These are phyloP conservation scores for Violaceomyces palustris DNA, from an alignment of 1,284 basidiomycete genomes.

Conservation along the genomic window DNA sequence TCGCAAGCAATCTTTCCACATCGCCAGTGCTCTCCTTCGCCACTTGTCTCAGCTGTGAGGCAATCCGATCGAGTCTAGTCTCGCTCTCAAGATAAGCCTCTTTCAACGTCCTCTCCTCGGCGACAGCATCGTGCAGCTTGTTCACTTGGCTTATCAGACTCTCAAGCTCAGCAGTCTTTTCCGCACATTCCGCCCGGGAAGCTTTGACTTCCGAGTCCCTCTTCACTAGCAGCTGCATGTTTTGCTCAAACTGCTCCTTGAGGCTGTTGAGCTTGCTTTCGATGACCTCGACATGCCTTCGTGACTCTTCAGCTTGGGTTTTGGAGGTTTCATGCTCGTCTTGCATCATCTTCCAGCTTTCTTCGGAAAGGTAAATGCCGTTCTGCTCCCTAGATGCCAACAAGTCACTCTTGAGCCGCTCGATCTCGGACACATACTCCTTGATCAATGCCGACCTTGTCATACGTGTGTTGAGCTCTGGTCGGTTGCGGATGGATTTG, in stretches of 20 bases:
- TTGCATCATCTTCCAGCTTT: conserved; percentile 40
- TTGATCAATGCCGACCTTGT: conserved; percentile 85
- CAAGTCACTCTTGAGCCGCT: conserved; percentile 84
- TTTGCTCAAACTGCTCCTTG: conserved; percentile 51
- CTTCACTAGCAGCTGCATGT: conserved; percentile 45
- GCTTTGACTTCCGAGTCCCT: conserved; percentile 36
- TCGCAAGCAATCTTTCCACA: conserved; percentile 70
- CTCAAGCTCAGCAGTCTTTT: conserved; percentile 30
- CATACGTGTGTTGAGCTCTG: conserved; percentile 91
- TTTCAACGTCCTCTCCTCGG: conserved; percentile 60
- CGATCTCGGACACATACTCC: conserved; percentile 93
- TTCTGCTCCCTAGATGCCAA: conserved; percentile 54
- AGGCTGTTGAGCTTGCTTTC: conserved; percentile 43
- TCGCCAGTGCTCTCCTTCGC: conserved; percentile 68
- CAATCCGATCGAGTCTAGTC: conserved; percentile 65
- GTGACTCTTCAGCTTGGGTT: conserved; percentile 32
- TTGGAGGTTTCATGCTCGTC: conserved; percentile 35
- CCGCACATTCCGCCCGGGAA: conserved; percentile 29
- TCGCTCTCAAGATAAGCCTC: conserved; percentile 75
- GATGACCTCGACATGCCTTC: conserved; percentile 39
- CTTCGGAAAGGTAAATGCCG: conserved; percentile 45
- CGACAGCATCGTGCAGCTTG: conserved; percentile 20
- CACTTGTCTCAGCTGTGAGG: conserved; percentile 64
- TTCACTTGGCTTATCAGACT: conserved; percentile 20
- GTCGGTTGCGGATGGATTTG: conserved; percentile 91